A percentile compares a stretch with the other conserved stretches of the same genome.
Evolutionary conservation across 1,139 yeast species (phyloP).

Genomic region (Candida smagusa): DNA sequence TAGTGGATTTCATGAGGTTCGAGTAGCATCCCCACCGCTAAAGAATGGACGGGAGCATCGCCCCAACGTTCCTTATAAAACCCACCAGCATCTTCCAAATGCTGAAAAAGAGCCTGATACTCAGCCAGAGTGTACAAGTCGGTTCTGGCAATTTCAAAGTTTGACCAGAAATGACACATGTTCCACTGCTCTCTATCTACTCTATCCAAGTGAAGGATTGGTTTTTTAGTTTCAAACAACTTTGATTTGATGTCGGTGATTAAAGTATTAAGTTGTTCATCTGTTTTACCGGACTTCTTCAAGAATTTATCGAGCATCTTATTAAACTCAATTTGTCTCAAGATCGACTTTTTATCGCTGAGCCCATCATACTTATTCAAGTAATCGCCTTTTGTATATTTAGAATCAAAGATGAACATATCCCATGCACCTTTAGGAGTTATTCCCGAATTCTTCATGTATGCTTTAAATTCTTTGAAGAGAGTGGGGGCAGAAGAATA

Average conservation of each 20-base stretch:
- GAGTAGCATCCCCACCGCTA: conserved; percentile 74
- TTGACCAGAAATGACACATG: conserved; percentile 89
- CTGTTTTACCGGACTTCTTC: conserved; percentile 11
- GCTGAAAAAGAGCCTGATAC: conserved; percentile 54
- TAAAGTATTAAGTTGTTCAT: conserved; percentile 13
- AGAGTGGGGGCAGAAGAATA: conserved; percentile 77
- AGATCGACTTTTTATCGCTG: conserved; percentile 17
- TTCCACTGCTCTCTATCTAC: conserved; percentile 69
- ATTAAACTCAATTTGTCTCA: conserved; percentile 26
- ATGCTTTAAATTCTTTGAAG: conserved; percentile 67
- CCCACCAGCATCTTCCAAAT: conserved; percentile 70
- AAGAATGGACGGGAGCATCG: conserved; percentile 88
- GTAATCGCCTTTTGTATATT: conserved; percentile 21
- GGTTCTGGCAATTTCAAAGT: conserved; percentile 46
- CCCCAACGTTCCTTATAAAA: conserved; percentile 93
- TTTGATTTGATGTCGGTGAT: conserved; percentile 10
- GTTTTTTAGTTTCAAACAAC: conserved; percentile 26
- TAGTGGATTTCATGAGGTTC: conserved; percentile 72
- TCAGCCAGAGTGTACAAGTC: background rate
- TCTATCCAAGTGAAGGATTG: conserved; percentile 45
- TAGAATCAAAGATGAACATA: conserved; percentile 41
- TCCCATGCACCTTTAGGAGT: conserved; percentile 58
- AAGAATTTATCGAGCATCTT: conserved; percentile 25
- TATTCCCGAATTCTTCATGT: conserved; percentile 44
- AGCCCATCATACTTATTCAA: conserved; percentile 21